These are phyloP conservation scores for Alternaria postmessia DNA, from an alignment of 2,329 filamentous ascomycete genomes.

Conservation along the genomic window DNA sequence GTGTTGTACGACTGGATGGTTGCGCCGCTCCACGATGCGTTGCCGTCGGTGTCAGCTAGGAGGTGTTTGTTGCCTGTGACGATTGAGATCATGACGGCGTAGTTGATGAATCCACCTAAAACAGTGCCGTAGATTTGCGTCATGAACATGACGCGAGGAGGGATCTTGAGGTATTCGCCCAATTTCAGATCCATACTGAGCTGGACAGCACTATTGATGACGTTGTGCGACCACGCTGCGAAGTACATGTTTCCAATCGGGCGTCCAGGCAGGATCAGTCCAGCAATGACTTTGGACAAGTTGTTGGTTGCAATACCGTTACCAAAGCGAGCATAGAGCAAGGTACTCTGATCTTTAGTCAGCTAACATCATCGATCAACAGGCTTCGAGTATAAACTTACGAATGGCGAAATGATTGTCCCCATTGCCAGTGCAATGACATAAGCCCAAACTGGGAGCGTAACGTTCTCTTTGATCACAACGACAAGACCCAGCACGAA, in stretches of 20 bases:
- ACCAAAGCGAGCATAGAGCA: conserved; percentile 23
- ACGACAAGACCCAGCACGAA: conserved; percentile 24
- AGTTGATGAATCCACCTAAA: conserved; percentile 26
- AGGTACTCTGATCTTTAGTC: conserved; percentile 13
- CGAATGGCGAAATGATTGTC: conserved; percentile 21
- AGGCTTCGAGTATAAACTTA: background rate
- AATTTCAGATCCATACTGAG: conserved; percentile 25
- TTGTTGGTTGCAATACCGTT: conserved; percentile 29
- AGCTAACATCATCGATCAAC: background rate
- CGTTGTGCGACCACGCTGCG: conserved; percentile 25
- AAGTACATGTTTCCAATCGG: conserved; percentile 29
- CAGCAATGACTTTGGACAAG: conserved; percentile 25
- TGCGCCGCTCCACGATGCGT: conserved; percentile 23
- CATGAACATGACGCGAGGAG: conserved; percentile 26
- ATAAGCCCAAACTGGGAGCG: conserved; percentile 23
- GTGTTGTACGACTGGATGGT: conserved; percentile 27
- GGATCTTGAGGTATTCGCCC: conserved; percentile 26
- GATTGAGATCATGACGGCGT: conserved; percentile 26
- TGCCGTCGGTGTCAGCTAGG: conserved; percentile 23
- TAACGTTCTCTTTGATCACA: conserved; percentile 24
- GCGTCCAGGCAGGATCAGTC: conserved; percentile 19
- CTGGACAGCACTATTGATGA: conserved; percentile 19
- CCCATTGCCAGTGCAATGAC: conserved; percentile 18
- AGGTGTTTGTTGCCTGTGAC: conserved; percentile 19
- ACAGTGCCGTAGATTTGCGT: conserved; percentile 25